Percentiles rank a stretch among this genome's conserved stretches.
phyloP scores from a whole-genome alignment of 73 alveolate species.

The Tetrahymena elliotti region DNA sequence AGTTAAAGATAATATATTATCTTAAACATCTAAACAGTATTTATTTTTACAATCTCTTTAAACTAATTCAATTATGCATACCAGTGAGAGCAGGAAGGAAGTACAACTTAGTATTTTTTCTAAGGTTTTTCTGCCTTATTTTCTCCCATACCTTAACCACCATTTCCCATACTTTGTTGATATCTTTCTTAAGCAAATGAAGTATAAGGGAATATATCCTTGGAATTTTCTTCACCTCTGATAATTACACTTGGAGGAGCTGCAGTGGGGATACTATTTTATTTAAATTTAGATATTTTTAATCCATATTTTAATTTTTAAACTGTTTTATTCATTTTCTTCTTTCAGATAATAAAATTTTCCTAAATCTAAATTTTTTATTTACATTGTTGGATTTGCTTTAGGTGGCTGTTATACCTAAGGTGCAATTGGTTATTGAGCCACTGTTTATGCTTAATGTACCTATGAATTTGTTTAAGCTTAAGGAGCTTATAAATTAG shows the following conservation, averaged over 20 bases:
- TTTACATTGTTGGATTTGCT: not conserved
- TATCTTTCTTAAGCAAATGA: not conserved
- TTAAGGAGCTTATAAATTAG: not conserved
- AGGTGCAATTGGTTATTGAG: not conserved
- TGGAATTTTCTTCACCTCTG: not conserved
- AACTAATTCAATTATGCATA: not conserved
- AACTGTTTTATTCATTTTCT: not conserved
- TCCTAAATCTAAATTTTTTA: not conserved
- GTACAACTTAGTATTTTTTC: not conserved
- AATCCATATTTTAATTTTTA: not conserved
- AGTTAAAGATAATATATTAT: too few relatives aligned
- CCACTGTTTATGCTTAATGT: not conserved
- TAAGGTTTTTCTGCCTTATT: not conserved
- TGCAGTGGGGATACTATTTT: not conserved
- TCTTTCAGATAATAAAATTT: not conserved
- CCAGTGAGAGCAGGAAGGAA: not conserved
- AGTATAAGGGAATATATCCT: not conserved
- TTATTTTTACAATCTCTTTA: too few relatives aligned
- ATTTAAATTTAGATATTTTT: not conserved
- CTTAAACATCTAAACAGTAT: too few relatives aligned
- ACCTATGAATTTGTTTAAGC: not conserved
- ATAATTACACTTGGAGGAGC: not conserved
- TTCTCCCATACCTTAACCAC: not conserved
- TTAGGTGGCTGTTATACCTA: not conserved
- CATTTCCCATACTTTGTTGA: not conserved